Percentiles rank a stretch among this genome's conserved stretches.
Evolutionary conservation across 768 basidiomycete species (phyloP).

Genomic region (Chalciporus chontae): DNA sequence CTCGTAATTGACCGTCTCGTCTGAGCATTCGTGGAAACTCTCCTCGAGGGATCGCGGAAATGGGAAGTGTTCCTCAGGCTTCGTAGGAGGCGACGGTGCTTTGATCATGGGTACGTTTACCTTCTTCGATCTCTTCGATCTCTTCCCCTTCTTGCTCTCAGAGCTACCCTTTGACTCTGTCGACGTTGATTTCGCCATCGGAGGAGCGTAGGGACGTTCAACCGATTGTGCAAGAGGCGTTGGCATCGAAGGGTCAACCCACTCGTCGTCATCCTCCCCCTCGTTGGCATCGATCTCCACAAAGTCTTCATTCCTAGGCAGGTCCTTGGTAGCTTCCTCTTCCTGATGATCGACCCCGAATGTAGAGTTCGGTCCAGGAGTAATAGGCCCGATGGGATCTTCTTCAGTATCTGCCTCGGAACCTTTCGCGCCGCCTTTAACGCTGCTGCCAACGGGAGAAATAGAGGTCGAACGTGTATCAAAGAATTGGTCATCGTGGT

Average conservation of each 20-base stretch:
- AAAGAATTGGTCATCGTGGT: conserved; percentile 48
- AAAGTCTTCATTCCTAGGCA: conserved; percentile 28
- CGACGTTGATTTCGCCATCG: conserved; percentile 24
- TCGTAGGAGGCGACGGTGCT: conserved; percentile 30
- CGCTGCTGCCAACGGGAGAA: conserved; percentile 38
- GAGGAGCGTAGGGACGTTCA: conserved; percentile 26
- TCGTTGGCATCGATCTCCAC: conserved; percentile 29
- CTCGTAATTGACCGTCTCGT: conserved; percentile 31
- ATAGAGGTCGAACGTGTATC: conserved; percentile 49
- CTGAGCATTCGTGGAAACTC: conserved; percentile 29
- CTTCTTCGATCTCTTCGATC: conserved; percentile 37
- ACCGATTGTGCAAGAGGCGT: conserved; percentile 29
- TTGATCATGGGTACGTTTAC: conserved; percentile 39
- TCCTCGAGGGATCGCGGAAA: conserved; percentile 55
- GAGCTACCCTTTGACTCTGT: conserved; percentile 26
- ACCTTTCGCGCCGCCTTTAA: conserved; percentile 39
- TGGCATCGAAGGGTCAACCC: conserved; percentile 66
- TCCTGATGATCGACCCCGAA: conserved; percentile 24
- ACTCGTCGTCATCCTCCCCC: conserved; percentile 46
- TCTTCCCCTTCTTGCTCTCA: conserved; percentile 27
- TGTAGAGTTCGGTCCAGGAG: conserved; percentile 51
- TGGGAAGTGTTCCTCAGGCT: conserved; percentile 47
- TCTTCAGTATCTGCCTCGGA: conserved; percentile 70
- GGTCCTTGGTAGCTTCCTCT: conserved; percentile 16
- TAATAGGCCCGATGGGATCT: conserved; percentile 66